A percentile compares a stretch with the other conserved stretches of the same genome.
These are phyloP conservation scores for Apium graveolens DNA, from an alignment of 129 eudicot genomes.

Conservation along the genomic window DNA sequence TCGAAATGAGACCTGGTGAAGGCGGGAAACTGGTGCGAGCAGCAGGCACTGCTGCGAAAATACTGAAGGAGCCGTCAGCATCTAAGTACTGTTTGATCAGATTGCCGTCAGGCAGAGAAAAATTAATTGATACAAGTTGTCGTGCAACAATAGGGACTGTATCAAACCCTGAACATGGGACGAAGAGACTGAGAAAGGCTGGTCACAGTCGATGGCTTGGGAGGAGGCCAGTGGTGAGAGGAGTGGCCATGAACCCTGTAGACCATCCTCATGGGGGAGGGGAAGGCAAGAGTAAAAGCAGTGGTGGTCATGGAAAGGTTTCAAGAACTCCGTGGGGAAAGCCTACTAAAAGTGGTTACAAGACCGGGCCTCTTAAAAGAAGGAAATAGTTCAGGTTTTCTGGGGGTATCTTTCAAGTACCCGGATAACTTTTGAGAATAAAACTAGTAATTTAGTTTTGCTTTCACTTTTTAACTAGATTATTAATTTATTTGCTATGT, in stretches of 20 bases:
- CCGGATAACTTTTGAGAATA: background rate
- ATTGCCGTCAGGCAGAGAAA: constrained; percentile 61
- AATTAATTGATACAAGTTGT: constrained; percentile 48
- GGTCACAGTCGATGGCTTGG: constrained; percentile 80
- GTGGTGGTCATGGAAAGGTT: constrained; percentile 54
- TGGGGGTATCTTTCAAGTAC: background rate
- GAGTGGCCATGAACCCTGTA: constrained; percentile 83
- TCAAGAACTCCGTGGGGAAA: constrained; percentile 75
- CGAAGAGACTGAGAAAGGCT: constrained; percentile 65
- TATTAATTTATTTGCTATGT: no score
- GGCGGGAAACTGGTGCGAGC: constrained; percentile 79
- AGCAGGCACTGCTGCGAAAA: constrained; percentile 69
- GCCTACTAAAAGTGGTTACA: constrained; percentile 77
- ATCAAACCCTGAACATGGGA: constrained; percentile 50
- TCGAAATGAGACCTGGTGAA: constrained; percentile 79
- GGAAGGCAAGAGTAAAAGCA: constrained; percentile 85
- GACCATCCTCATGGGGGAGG: constrained; percentile 99
- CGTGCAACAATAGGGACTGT: constrained; percentile 71
- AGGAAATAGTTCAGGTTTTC: constrained; percentile 24
- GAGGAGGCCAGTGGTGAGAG: constrained; percentile 64
- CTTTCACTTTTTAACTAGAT: background rate
- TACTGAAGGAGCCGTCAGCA: constrained; percentile 61
- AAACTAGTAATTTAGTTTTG: background rate
- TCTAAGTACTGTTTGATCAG: constrained; percentile 36
- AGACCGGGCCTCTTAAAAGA: constrained; percentile 62